These are phyloP conservation scores for Xylariaceae sp. DNA, from an alignment of 2,329 filamentous ascomycete genomes.

Conservation along the genomic window DNA sequence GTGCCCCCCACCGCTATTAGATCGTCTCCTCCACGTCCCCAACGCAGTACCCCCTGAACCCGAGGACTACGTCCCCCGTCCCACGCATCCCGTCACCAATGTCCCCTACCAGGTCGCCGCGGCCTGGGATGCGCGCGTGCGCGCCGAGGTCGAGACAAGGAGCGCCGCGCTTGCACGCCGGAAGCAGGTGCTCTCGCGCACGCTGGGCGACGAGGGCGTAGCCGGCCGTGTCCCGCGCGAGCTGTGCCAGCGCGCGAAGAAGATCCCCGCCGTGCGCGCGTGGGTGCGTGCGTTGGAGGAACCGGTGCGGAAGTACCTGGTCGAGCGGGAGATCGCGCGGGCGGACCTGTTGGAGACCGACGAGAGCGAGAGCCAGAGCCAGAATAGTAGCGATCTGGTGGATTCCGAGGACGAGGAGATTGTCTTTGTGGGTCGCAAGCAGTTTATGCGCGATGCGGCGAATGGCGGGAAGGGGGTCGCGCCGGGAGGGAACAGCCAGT, in stretches of 20 bases:
- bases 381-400: constrained; percentile 35
- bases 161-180: constrained; percentile 36
- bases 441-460: constrained; percentile 46
- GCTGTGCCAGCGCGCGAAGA: constrained; percentile 74
- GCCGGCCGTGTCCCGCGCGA: constrained; percentile 68
- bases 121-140: constrained; percentile 40
- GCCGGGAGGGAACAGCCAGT: constrained; percentile 14
- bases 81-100: constrained; percentile 70
- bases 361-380: constrained; percentile 12
- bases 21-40: constrained; percentile 80
- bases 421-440: constrained; percentile 74
- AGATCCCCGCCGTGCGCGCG: constrained; percentile 67
- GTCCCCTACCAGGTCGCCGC: constrained; percentile 84
- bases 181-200: constrained; percentile 41
- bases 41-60: constrained; percentile 77
- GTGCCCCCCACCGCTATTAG: constrained; percentile 39
- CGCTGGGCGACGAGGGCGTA: constrained; percentile 39
- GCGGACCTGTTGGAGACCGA: constrained; percentile 26
- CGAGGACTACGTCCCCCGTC: constrained; percentile 74
- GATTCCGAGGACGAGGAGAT: constrained; percentile 75
- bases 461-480: constrained; percentile 26
- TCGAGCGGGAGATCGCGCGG: constrained; percentile 45
- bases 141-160: constrained; percentile 42
- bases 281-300: constrained; percentile 81
- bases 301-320: constrained; percentile 72